Conservation (phyloP, 1,139 yeast genomes). For the Casaregolazyma lundiana region DNA sequence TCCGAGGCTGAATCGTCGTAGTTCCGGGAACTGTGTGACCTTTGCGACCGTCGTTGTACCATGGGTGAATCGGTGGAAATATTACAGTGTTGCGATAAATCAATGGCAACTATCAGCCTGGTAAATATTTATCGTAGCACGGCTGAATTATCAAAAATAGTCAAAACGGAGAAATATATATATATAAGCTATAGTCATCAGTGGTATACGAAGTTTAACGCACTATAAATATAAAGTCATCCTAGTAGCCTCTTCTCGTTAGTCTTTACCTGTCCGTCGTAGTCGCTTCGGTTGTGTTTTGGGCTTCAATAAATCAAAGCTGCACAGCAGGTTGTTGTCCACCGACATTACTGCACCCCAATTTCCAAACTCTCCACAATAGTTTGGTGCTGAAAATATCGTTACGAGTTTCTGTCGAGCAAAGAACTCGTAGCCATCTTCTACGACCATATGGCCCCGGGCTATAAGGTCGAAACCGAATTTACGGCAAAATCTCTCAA, state of each 20-base stretch:
- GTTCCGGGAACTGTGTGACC: constrained; percentile 15
- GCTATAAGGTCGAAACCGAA: constrained; percentile 77
- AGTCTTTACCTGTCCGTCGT: neutral
- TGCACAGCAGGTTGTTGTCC: constrained; percentile 67
- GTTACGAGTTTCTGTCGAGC: constrained; percentile 74
- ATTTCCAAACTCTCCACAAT: constrained; percentile 86
- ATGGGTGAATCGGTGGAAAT: neutral
- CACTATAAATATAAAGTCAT: neutral
- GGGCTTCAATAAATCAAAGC: constrained; percentile 79
- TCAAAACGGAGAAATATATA: neutral
- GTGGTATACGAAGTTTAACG: neutral
- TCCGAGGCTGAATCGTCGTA: constrained; percentile 20
- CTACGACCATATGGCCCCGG: constrained; percentile 91
- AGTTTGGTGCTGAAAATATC: constrained; percentile 82
- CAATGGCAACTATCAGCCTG: neutral
- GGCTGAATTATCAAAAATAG: neutral
- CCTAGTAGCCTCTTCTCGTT: neutral
- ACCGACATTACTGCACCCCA: constrained; percentile 92
- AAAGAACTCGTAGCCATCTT: constrained; percentile 87
- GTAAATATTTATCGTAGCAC: neutral
- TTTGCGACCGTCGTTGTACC: constrained; percentile 15
- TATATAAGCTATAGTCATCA: neutral
- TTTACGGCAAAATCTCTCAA: constrained; percentile 61
- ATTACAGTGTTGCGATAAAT: neutral
- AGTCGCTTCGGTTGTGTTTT: neutral